Evolutionary conservation across 352 stramenopile genomes (phyloP).

Genomic region (Globisporangium sylvaticum): DNA sequence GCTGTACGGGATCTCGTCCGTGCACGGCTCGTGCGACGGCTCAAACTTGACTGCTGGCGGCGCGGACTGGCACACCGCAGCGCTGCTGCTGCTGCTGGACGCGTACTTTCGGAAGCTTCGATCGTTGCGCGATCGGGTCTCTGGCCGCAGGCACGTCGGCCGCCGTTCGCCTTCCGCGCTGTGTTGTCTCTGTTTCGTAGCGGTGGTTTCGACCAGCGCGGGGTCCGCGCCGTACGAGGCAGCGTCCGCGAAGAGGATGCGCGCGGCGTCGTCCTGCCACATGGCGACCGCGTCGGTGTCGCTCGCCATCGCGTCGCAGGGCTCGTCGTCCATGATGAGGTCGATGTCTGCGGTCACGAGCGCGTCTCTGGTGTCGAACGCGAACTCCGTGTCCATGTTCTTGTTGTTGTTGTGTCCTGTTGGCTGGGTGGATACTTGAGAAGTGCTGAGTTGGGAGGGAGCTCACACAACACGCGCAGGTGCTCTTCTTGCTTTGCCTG

Average conservation of each 20-base stretch:
- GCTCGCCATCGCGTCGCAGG: neutral
- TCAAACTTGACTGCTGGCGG: conserved; percentile 25
- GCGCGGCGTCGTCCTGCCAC: conserved; percentile 14
- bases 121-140: neutral
- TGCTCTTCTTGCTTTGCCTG: neutral
- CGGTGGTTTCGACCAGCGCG: neutral
- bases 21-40: conserved; percentile 46
- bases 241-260: conserved; percentile 11
- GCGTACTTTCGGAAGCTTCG: neutral
- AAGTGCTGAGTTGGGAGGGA: neutral
- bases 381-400: conserved; percentile 4
- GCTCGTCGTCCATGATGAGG: conserved; percentile 18
- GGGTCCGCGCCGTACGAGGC: neutral
- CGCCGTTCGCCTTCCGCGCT: conserved; percentile 2
- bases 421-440: conserved; percentile 1
- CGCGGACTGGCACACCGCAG: neutral
- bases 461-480: conserved; percentile 2
- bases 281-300: neutral
- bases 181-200: neutral
- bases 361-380: conserved; percentile 9
- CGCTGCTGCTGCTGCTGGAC: neutral
- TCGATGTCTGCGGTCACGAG: conserved; percentile 15
- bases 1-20: conserved; percentile 46
- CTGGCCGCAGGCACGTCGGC: neutral
- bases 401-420: neutral